Evolutionary conservation across 306 rosid genomes (phyloP).

Genomic region (Ceratonia siliqua): DNA sequence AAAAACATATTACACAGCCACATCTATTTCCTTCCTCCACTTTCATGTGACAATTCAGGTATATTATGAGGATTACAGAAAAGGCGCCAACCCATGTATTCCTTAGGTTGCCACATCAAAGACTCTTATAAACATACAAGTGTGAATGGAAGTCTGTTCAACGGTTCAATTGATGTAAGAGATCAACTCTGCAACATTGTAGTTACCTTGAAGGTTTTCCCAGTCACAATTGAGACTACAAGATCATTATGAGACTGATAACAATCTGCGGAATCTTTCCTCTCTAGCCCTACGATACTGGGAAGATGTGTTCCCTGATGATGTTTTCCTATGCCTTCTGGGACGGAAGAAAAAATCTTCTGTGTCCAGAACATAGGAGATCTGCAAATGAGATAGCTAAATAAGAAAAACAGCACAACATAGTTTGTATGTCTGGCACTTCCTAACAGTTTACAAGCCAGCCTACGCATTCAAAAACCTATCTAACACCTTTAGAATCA

Average conservation of each 20-base stretch:
- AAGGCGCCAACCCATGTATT: slow-evolving; percentile 35
- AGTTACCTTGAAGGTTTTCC: slow-evolving; percentile 22
- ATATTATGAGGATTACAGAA: slow-evolving; percentile 1
- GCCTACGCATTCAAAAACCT: not conserved
- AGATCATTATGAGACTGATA: slow-evolving; percentile 33
- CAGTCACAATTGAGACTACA: slow-evolving; percentile 11
- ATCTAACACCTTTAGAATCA: not conserved
- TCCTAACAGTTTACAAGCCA: not conserved
- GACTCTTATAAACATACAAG: slow-evolving; percentile 36
- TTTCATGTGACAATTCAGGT: slow-evolving; percentile 37
- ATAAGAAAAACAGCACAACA: slow-evolving; percentile 17
- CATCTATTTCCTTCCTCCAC: slow-evolving; percentile 39
- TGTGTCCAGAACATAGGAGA: slow-evolving; percentile 86
- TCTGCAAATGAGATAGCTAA: slow-evolving; percentile 55
- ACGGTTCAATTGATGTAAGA: slow-evolving; percentile 23
- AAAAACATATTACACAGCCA: slow-evolving; percentile 25
- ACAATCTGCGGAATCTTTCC: slow-evolving; percentile 67
- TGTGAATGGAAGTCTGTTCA: slow-evolving; percentile 31
- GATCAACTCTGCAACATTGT: slow-evolving; percentile 24
- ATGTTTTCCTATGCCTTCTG: slow-evolving; percentile 44
- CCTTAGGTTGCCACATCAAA: slow-evolving; percentile 27
- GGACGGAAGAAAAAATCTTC: slow-evolving; percentile 87
- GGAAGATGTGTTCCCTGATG: slow-evolving; percentile 33
- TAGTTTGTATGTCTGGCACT: not conserved
- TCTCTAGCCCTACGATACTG: slow-evolving; percentile 47